Conservation (phyloP, 176 grass and related monocot genomes). For the Dactylis glomerata region DNA sequence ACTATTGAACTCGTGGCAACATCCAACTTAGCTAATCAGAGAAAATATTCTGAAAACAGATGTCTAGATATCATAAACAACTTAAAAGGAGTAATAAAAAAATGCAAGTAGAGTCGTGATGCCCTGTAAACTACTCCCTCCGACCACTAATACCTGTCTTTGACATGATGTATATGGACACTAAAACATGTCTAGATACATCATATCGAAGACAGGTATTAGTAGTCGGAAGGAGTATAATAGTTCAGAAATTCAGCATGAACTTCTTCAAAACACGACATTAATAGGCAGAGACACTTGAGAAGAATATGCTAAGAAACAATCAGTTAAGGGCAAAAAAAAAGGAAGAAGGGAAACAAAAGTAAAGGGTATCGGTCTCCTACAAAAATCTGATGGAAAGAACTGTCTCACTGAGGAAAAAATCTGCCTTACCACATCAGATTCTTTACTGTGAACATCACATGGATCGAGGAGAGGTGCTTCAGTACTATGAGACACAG, state of each 20-base stretch:
- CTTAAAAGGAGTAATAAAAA: background rate
- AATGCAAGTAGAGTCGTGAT: conserved; percentile 14
- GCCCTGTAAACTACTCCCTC: conserved; percentile 1
- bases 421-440: conserved; percentile 48
- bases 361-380: background rate
- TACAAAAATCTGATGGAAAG: conserved; percentile 25
- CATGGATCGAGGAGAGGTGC: conserved; percentile 28
- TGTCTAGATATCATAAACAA: background rate
- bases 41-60: background rate
- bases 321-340: conserved; percentile 11
- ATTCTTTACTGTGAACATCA: conserved; percentile 28
- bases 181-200: no score
- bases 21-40: conserved; percentile 2
- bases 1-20: background rate
- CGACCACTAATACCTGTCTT: no score
- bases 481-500: conserved; percentile 16
- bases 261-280: conserved; percentile 5
- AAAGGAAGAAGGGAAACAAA: conserved; percentile 18
- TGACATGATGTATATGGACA: no score
- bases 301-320: conserved; percentile 8
- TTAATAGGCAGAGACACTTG: conserved; percentile 5
- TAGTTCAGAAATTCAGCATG: conserved; percentile 6
- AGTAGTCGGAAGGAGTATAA: no score
- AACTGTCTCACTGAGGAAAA: conserved; percentile 11
- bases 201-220: no score